phyloP scores from a whole-genome alignment of 176 grass and related monocot genomes.

The Oryza rufipogon region DNA sequence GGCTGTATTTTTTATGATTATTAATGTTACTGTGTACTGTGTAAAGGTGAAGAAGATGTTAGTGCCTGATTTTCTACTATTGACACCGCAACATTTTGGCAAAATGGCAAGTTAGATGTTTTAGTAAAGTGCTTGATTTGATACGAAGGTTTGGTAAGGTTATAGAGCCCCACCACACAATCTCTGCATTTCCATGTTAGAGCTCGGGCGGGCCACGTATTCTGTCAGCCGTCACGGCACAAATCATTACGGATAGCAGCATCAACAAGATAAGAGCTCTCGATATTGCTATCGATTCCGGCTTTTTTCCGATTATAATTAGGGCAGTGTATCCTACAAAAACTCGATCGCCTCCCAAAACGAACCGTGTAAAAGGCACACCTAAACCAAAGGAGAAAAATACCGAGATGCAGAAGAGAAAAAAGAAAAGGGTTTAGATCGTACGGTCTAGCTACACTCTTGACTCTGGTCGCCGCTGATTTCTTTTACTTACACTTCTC shows the following conservation, averaged over 20 bases:
- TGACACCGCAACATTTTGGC: not conserved
- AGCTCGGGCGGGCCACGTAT: too few species aligned
- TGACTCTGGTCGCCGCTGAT: not conserved
- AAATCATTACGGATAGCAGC: not conserved
- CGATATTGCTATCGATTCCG: not conserved
- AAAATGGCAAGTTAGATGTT: not conserved
- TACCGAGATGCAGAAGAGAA: not conserved
- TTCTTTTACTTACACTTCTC: slow-evolving; percentile 64
- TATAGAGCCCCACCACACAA: too few species aligned
- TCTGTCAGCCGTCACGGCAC: not conserved
- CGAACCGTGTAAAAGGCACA: not conserved
- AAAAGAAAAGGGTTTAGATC: not conserved
- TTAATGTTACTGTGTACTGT: not conserved
- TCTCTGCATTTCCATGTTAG: too few species aligned
- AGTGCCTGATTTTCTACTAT: not conserved
- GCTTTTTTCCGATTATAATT: not conserved
- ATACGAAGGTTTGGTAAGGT: too few species aligned
- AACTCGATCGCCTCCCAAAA: not conserved
- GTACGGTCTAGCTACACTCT: not conserved
- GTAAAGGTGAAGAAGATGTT: not conserved
- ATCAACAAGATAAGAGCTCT: not conserved
- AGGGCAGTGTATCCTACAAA: not conserved
- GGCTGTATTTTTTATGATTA: not conserved
- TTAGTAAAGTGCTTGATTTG: not conserved
- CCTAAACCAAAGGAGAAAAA: not conserved